Evolutionary conservation across 768 basidiomycete species (phyloP), one percentile per base, ranked within the genome.

Genomic region (Lactarius pseudohatsudake): DNA sequence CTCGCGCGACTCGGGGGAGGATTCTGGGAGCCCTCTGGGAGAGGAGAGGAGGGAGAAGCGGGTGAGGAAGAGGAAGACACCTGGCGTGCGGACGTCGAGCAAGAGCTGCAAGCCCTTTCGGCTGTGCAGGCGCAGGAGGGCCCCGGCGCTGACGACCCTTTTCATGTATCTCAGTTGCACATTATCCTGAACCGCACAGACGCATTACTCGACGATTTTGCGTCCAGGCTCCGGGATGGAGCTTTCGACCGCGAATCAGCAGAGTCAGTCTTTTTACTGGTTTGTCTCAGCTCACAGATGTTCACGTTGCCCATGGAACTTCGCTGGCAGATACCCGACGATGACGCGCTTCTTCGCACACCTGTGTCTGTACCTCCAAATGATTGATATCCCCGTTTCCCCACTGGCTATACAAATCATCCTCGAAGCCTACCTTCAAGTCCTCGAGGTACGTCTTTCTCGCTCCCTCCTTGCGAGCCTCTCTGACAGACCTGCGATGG

Each of bases 261-360:
- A 40, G 88, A 91, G 90, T 90, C 69, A 50, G 87, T 77, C 6
- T 1, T 47, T 8, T 55, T 40, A 20, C 57, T 60, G 34, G 10
- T 59, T 30, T 28, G 10, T 34, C 45, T 38, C 15, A 69, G 76
- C 3, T 62, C 43, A 34, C 32, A 64, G 3, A 69, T 15, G 1
- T 26, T 20, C n/a, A 5, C 10, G 38, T 56, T 65, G 64, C 64
- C 16, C 32, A 55, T 64, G 22, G 15, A 34, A 59, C 63, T 1
- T 20, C 4, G 7, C 20, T n/a, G n/a, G 38, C 64, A 91, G 90
- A 69, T 90, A 90, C 72, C 80, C 86, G 0, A 81, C 84, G 0
- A 83, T 92, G 81, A 86, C 85, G 55, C 88, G 95, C 4, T 99
- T 98, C 79, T 97, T 96, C 72, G 90, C 95, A 0, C 96, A 99